These are phyloP conservation scores for Malus hybrid DNA, from an alignment of 331 rosid species.

Conservation along the genomic window DNA sequence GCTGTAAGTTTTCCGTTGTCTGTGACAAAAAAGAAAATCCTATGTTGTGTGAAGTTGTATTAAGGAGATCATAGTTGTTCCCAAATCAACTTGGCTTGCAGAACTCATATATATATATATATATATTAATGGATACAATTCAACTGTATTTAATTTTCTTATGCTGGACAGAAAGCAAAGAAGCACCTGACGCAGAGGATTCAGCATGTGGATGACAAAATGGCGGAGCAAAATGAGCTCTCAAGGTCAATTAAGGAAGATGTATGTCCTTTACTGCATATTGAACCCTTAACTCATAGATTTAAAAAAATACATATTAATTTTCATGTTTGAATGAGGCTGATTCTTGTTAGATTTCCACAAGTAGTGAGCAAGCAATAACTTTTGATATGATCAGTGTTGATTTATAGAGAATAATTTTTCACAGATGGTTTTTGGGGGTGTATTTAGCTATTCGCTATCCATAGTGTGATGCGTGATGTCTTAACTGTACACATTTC, in stretches of 20 bases:
- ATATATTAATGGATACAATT: neutral
- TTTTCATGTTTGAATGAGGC: neutral
- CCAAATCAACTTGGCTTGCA: neutral
- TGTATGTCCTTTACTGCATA: constrained; percentile 36
- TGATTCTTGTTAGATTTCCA: neutral
- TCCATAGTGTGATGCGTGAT: neutral
- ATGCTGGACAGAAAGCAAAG: constrained; percentile 65
- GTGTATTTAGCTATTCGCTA: neutral
- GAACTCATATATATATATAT: neutral
- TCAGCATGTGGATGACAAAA: constrained; percentile 79
- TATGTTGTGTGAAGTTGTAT: neutral
- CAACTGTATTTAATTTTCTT: constrained; percentile 12
- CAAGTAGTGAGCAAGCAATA: neutral
- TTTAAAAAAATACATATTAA: neutral
- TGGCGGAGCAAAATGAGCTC: constrained; percentile 71
- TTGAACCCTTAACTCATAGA: neutral
- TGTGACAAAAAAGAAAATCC: neutral
- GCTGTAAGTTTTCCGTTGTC: constrained; percentile 51
- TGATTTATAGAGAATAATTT: neutral
- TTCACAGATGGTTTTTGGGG: neutral
- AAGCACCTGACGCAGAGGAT: constrained; percentile 92
- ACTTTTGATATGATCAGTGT: neutral
- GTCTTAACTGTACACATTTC: neutral
- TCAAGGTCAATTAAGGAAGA: constrained; percentile 57
- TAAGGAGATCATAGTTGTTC: neutral